Percentiles rank a stretch among this genome's conserved stretches.
Evolutionary conservation across 164 flowering plant genomes (phyloP).

Genomic region (Berberis vulgaris): DNA sequence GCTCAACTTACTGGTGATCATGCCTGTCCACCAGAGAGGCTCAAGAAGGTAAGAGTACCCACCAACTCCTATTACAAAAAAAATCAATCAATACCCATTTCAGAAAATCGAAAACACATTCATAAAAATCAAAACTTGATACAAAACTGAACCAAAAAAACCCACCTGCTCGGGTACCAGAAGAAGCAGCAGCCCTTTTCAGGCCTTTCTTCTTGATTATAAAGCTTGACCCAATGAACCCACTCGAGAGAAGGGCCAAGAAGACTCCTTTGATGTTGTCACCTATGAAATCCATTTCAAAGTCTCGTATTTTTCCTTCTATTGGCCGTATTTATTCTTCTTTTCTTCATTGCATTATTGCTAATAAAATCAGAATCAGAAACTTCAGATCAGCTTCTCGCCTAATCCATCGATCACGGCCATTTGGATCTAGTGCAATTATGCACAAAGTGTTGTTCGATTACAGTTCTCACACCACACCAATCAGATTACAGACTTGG

Average conservation of each 20-base stretch:
- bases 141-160: background rate
- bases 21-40: slow-evolving; percentile 99
- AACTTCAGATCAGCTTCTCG: too few species aligned
- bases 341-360: too few species aligned
- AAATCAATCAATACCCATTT: background rate
- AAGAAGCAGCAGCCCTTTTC: slow-evolving; percentile 47
- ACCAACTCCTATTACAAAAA: slow-evolving; percentile 45
- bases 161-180: slow-evolving; percentile 45
- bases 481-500: too few species aligned
- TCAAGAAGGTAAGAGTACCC: slow-evolving; percentile 77
- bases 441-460: too few species aligned
- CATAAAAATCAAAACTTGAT: background rate
- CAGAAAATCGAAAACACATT: background rate
- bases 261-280: slow-evolving; percentile 58
- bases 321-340: too few species aligned
- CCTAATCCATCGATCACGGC: too few species aligned
- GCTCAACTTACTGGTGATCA: slow-evolving; percentile 68
- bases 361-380: too few species aligned
- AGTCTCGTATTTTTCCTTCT: too few species aligned
- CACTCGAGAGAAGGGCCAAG: slow-evolving; percentile 66
- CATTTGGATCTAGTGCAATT: too few species aligned
- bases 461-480: too few species aligned
- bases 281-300: background rate
- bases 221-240: slow-evolving; percentile 82
- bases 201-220: slow-evolving; percentile 93